phyloP scores from a whole-genome alignment of 176 grass and related monocot species.

The Calamus simplicifolius region DNA sequence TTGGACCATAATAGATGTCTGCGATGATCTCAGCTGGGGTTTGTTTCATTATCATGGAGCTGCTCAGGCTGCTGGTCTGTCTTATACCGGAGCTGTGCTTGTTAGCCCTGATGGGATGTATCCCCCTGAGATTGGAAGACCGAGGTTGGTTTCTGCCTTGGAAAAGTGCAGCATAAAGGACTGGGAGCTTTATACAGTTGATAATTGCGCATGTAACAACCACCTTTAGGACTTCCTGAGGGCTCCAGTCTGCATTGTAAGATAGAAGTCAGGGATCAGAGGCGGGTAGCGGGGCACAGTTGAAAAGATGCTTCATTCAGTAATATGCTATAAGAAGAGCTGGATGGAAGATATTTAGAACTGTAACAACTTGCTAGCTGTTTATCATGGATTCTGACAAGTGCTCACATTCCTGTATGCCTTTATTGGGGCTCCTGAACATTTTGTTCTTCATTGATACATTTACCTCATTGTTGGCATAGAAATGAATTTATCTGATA shows the following conservation, averaged over 20 bases:
- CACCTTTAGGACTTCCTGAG: constrained; percentile 62
- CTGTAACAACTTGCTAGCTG: too few relatives aligned
- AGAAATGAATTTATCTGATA: too few relatives aligned
- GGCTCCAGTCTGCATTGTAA: constrained; percentile 58
- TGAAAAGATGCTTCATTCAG: constrained; percentile 25
- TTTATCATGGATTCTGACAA: too few relatives aligned
- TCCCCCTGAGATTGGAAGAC: constrained; percentile 31
- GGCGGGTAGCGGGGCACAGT: constrained; percentile 22
- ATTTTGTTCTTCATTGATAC: too few relatives aligned
- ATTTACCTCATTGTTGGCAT: too few relatives aligned
- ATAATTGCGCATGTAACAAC: constrained; percentile 62
- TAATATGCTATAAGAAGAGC: too few relatives aligned
- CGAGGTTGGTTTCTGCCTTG: constrained; percentile 48
- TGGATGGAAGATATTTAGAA: too few relatives aligned
- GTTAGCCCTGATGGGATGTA: constrained; percentile 71
- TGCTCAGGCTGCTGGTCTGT: constrained; percentile 61
- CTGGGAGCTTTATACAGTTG: constrained; percentile 79
- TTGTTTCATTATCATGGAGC: constrained; percentile 89
- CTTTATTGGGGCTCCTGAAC: too few relatives aligned
- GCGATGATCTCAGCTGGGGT: constrained; percentile 78
- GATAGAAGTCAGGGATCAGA: constrained; percentile 33
- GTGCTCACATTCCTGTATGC: too few relatives aligned
- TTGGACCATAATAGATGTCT: constrained; percentile 84
- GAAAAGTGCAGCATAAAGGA: constrained; percentile 73
- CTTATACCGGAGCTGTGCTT: constrained; percentile 83